Percentiles rank a stretch among this genome's conserved stretches.
Evolutionary conservation across 1,284 basidiomycete species (phyloP).

Genomic region (Sanghuangporus weigelae): DNA sequence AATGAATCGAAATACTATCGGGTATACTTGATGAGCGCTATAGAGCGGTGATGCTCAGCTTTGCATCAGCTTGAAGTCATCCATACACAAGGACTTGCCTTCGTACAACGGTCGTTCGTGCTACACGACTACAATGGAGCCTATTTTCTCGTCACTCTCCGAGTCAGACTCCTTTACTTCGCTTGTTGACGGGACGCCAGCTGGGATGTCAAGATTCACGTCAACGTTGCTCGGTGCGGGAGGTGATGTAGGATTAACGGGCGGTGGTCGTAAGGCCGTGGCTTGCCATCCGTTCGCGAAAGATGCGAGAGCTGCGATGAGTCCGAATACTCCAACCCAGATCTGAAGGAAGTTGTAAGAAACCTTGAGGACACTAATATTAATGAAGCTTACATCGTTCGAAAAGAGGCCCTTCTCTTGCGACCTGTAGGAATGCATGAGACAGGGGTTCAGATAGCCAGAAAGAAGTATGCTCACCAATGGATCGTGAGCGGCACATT

Average conservation of each 20-base stretch:
- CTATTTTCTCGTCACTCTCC: neutral
- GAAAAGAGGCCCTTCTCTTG: conserved; percentile 58
- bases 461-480: conserved; percentile 48
- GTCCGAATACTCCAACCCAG: conserved; percentile 57
- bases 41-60: too few relatives aligned
- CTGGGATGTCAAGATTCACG: neutral
- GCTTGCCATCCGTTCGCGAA: conserved; percentile 75
- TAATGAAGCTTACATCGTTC: conserved; percentile 45
- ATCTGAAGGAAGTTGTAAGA: conserved; percentile 33
- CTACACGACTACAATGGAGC: neutral
- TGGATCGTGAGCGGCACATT: conserved; percentile 81
- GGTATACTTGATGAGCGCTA: too few relatives aligned
- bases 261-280: conserved; percentile 44
- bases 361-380: neutral
- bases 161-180: neutral
- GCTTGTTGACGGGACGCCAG: neutral
- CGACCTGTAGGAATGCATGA: conserved; percentile 43
- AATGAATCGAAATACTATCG: neutral
- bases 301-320: conserved; percentile 57
- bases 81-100: too few relatives aligned
- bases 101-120: neutral
- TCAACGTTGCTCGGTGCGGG: neutral
- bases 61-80: too few relatives aligned
- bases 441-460: neutral
- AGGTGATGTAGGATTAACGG: neutral